Percentiles rank a stretch among this genome's conserved stretches.
phyloP scores from a whole-genome alignment of 202 grass and related monocot species.

The Sporobolus alterniflorus region DNA sequence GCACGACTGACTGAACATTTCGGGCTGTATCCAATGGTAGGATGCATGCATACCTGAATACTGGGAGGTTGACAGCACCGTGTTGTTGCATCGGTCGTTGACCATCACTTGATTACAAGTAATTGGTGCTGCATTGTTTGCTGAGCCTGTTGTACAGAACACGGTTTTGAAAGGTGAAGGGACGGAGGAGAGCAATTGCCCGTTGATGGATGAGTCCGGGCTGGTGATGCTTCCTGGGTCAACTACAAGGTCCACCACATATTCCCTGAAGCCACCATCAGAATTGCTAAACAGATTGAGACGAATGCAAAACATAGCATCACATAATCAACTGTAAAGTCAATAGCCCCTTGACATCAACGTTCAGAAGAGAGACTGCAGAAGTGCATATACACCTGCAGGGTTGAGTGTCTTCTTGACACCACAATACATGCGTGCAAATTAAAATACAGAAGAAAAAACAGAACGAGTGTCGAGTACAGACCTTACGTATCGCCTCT shows the following conservation, averaged over 20 bases:
- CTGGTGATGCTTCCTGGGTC: constrained; percentile 61
- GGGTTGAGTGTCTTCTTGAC: background rate
- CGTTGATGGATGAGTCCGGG: constrained; percentile 94
- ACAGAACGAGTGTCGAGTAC: background rate
- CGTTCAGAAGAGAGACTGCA: background rate
- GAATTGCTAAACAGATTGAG: background rate
- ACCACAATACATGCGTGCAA: background rate
- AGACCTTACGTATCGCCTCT: constrained; percentile 45
- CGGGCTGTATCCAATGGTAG: background rate
- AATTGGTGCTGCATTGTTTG: constrained; percentile 42
- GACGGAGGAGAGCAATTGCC: constrained; percentile 64
- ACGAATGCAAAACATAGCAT: background rate
- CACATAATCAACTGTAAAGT: background rate
- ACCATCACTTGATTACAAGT: constrained; percentile 35
- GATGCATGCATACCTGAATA: constrained; percentile 31
- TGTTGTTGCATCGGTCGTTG: constrained; percentile 35
- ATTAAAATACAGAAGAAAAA: background rate
- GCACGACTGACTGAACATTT: background rate
- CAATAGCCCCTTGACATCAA: background rate
- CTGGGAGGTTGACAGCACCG: constrained; percentile 25
- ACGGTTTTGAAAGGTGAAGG: constrained; percentile 81
- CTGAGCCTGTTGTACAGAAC: constrained; percentile 34
- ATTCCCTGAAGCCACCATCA: constrained; percentile 64
- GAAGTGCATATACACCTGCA: no score
- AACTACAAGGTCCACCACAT: constrained; percentile 80